Base-by-base conservation (phyloP, 768 basidiomycete species). In the Termitomyces sp. region DNA sequence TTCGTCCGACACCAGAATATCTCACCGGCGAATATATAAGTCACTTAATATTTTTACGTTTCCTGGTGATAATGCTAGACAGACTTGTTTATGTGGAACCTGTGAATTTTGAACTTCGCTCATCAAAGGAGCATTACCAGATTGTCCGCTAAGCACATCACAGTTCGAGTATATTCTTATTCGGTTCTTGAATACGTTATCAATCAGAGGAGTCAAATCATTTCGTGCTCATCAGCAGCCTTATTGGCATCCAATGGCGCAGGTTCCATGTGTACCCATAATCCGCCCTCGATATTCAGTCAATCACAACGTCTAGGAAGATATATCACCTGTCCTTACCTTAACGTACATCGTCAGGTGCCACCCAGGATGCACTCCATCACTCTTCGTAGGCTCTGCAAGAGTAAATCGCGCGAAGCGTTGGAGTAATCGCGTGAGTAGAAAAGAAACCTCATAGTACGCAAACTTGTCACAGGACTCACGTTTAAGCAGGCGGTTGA, bases 381-480 rank as follows among this genome's bases (percentile, higher is more conserved):
- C 85, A 16, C 65, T 70, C 1, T 72, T 76, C 63, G 76, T 76
- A 14, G 79, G 76, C 5, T 66, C 67, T 2, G 75, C 79, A 21
- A 83, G 72, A 3, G 67, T 61, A 40, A 88, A 67, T 2, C 64
- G 63, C 3, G 75, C 75, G 67, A 84, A 85, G 10, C 66, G 65
- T 64, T 88, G 86, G 6, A 87, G 66, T 8, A 88, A 70, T 10
- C 81, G 77, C 45, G 83, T 74, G 43, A 88, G 74, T 68, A 86
- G 77, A 68, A 83, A 88, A 1, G 84, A 85, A 3, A 76, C 69
- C 63, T 86, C 83, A 57, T 85, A 76, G 67, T 87, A 87, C 5
- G 86, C 85, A 61, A 86, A 86, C 79, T 85, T 56, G 11, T 42
- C 7, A 43, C 23, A 51, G 10, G 11, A 39, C n/a, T 5, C 35